Evolutionary conservation across 2,329 filamentous ascomycete genomes (phyloP).

Genomic region (Ascochyta pisi): DNA sequence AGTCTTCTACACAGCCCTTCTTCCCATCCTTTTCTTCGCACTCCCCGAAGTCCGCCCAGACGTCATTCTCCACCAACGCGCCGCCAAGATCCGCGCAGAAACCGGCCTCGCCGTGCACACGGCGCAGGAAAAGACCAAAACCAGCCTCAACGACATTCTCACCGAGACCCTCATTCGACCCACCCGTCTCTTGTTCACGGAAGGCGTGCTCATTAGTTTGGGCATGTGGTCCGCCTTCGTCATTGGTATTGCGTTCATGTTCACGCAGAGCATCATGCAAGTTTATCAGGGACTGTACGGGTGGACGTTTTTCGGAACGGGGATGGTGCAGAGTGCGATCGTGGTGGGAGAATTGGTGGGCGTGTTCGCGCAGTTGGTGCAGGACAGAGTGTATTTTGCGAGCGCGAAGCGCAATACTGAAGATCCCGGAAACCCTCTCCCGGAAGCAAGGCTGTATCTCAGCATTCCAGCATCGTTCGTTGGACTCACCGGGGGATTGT

Average conservation of each 20-base stretch:
- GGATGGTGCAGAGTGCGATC: conserved; percentile 55
- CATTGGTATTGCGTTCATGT: conserved; percentile 58
- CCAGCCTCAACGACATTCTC: conserved; percentile 43
- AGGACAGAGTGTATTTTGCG: conserved; percentile 51
- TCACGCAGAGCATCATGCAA: conserved; percentile 57
- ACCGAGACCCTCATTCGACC: conserved; percentile 48
- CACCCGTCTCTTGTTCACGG: conserved; percentile 55
- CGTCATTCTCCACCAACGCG: conserved; percentile 54
- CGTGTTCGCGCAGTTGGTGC: conserved; percentile 45
- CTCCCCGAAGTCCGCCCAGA: conserved; percentile 57
- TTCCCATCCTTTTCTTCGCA: conserved; percentile 51
- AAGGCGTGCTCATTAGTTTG: conserved; percentile 57
- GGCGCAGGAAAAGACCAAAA: conserved; percentile 44
- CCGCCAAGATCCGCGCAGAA: conserved; percentile 41
- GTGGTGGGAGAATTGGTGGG: conserved; percentile 57
- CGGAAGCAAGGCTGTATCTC: conserved; percentile 56
- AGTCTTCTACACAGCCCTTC: conserved; percentile 54
- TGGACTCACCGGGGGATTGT: conserved; percentile 58
- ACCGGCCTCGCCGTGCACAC: conserved; percentile 37
- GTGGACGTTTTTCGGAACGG: conserved; percentile 52
- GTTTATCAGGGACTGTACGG: conserved; percentile 52
- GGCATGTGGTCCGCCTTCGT: conserved; percentile 59
- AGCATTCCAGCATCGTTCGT: conserved; percentile 54
- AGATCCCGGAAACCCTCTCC: conserved; percentile 49
- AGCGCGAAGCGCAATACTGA: conserved; percentile 51